A percentile compares a stretch with the other conserved stretches of the same genome.
Evolutionary conservation across 768 basidiomycete genomes (phyloP).

Genomic region (Pisolithus microcarpus): DNA sequence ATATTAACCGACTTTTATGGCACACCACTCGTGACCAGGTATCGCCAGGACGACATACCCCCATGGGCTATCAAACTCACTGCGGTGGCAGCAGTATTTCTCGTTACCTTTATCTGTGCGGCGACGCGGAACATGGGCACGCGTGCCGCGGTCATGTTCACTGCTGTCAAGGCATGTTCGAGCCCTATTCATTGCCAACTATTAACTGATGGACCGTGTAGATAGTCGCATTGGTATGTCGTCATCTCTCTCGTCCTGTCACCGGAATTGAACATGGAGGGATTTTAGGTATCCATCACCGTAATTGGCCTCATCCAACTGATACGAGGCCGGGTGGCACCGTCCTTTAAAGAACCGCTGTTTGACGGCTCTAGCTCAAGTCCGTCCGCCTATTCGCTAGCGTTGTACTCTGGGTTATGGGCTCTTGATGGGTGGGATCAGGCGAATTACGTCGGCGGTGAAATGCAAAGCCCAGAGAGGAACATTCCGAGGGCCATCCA

Average conservation of each 20-base stretch:
- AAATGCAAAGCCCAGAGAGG: slow-evolving; percentile 73
- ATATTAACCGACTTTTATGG: slow-evolving; percentile 84
- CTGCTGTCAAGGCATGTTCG: slow-evolving; percentile 64
- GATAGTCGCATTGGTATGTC: slow-evolving; percentile 60
- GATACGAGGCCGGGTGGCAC: slow-evolving; percentile 59
- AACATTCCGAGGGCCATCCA: slow-evolving; percentile 89
- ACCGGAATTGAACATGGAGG: slow-evolving; percentile 1
- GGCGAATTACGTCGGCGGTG: slow-evolving; percentile 85
- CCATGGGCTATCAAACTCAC: slow-evolving; percentile 89
- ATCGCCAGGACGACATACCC: slow-evolving; percentile 73
- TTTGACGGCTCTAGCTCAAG: slow-evolving; percentile 71
- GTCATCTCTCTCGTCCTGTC: neutral
- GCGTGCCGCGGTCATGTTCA: slow-evolving; percentile 80
- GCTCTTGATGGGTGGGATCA: slow-evolving; percentile 97
- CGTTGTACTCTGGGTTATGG: slow-evolving; percentile 91
- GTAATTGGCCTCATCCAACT: slow-evolving; percentile 76
- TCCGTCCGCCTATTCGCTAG: slow-evolving; percentile 85
- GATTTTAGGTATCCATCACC: slow-evolving; percentile 57
- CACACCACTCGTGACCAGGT: slow-evolving; percentile 63
- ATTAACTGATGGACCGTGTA: slow-evolving; percentile 19
- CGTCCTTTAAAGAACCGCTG: slow-evolving; percentile 57
- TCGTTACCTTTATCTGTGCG: slow-evolving; percentile 74
- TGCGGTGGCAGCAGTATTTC: slow-evolving; percentile 61
- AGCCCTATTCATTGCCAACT: neutral
- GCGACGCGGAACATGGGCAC: slow-evolving; percentile 73